phyloP scores from a whole-genome alignment of 352 stramenopile species.

The Phytophthora gonapodyides region DNA sequence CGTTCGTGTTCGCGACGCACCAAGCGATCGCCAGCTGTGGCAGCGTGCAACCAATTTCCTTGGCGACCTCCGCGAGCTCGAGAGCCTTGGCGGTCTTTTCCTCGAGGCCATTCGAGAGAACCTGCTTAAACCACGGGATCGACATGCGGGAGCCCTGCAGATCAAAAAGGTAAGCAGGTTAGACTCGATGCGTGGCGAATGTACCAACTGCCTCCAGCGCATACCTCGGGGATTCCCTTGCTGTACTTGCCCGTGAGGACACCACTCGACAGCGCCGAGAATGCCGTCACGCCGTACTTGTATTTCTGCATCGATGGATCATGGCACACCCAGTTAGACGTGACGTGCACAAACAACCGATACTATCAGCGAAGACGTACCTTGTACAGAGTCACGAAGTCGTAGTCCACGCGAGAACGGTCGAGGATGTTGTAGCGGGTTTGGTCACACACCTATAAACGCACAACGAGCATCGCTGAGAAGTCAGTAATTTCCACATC shows the following conservation, averaged over 20 bases:
- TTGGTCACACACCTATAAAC: conserved; percentile 51
- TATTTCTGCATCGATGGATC: conserved; percentile 47
- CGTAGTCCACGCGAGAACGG: conserved; percentile 63
- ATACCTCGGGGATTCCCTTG: conserved; percentile 43
- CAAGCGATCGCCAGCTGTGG: conserved; percentile 61
- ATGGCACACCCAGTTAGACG: conserved; percentile 7
- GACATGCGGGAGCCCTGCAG: conserved; percentile 51
- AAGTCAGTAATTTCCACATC: background rate
- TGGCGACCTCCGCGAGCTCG: conserved; percentile 38
- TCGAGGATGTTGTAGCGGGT: conserved; percentile 79
- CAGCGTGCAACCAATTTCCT: conserved; percentile 53
- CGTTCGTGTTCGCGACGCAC: conserved; percentile 59
- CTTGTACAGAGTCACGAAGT: conserved; percentile 59
- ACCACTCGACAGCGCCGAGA: conserved; percentile 56
- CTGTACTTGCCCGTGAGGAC: conserved; percentile 80
- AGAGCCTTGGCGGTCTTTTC: conserved; percentile 43
- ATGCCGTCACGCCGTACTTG: conserved; percentile 70
- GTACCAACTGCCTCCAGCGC: background rate
- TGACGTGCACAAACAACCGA: no score
- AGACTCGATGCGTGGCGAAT: background rate
- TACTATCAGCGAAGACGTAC: conserved; percentile 14
- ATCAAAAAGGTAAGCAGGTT: conserved; percentile 11
- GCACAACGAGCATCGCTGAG: background rate
- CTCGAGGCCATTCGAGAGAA: conserved; percentile 42
- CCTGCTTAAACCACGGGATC: conserved; percentile 38